Evolutionary conservation across 805 yeast species (phyloP), one percentile per base, ranked within the genome.

Genomic region (Saccharomyces kudriavzevii): DNA sequence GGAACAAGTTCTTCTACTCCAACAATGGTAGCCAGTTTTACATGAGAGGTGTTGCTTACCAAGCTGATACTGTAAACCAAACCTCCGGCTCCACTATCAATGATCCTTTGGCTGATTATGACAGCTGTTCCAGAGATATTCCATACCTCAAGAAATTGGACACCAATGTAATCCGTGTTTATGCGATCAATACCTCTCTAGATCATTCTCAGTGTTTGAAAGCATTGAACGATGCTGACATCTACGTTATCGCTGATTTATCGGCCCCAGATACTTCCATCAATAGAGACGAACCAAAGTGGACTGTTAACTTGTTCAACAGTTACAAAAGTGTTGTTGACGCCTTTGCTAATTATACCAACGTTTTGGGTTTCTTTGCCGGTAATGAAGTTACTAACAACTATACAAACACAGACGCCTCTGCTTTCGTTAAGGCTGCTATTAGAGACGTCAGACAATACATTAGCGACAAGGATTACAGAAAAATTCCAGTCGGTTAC

Each of bases 321-420:
- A 81, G 91, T 75, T 87, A 87, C 74, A 82, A 84, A 52, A 63
- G 76, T 5, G 88, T 86, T 51, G 82, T 87, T 61, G 92, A 87
- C 67, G 69, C 71, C 63, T 82, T 87, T 77, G 80, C 80, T 55
- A 76, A 79, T 67, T 86, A 85, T 71, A 78, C 87, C 64, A 87
- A 86, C 69, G 77, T 85, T 50, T 74, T 87, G 60, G 94, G 94
- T 63, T 87, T 86, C 78, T 86, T 86, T 69, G 92, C 92, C 49
- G 92, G 92, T 77, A 87, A 87, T 67, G 92, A 87, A 77, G 92
- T 87, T 58, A 79, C 89, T 64, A 85, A 86, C 72, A 77, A 80
- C 62, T 68, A 67, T 30, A 67, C 80, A 61, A 85, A 84, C 73
- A 83, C 91, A 54, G 84, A 77, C 58, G 84, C 92, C 54, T 86